phyloP scores from a whole-genome alignment of 805 yeast species.

The Ogataea ganodermae region DNA sequence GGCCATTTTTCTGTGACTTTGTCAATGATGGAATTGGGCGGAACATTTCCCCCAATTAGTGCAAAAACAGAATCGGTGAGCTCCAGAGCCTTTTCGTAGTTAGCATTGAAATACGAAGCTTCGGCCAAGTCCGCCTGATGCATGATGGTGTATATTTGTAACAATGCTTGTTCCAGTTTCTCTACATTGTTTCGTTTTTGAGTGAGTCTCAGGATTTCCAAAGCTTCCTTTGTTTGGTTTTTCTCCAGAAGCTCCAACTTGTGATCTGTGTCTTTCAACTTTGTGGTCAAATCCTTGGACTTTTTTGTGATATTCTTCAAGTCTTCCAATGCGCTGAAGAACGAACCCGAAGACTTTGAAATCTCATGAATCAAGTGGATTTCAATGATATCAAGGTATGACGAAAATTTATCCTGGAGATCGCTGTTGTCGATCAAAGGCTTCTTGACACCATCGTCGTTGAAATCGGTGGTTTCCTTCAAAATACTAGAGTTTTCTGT shows the following conservation, averaged over 20 bases:
- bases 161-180: constrained; percentile 59
- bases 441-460: constrained; percentile 35
- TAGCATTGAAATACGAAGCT: constrained; percentile 43
- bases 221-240: constrained; percentile 52
- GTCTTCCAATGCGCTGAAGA: constrained; percentile 82
- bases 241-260: constrained; percentile 49
- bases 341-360: constrained; percentile 78
- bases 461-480: constrained; percentile 35
- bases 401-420: constrained; percentile 76
- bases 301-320: constrained; percentile 62
- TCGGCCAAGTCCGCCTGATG: constrained; percentile 53
- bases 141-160: constrained; percentile 51
- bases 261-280: constrained; percentile 46
- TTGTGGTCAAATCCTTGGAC: constrained; percentile 51
- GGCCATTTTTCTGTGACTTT: constrained; percentile 45
- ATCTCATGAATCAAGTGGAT: constrained; percentile 78
- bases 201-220: constrained; percentile 49
- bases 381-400: constrained; percentile 84
- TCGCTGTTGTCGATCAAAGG: constrained; percentile 52
- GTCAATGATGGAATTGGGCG: constrained; percentile 30
- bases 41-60: constrained; percentile 55
- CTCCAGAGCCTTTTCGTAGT: constrained; percentile 57
- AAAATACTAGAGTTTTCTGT: constrained; percentile 54
- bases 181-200: constrained; percentile 60
- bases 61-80: constrained; percentile 57